Evolutionary conservation across 225 moss, liverwort and hornwort genomes (phyloP).

Genomic region (Anthoceros angustus): DNA sequence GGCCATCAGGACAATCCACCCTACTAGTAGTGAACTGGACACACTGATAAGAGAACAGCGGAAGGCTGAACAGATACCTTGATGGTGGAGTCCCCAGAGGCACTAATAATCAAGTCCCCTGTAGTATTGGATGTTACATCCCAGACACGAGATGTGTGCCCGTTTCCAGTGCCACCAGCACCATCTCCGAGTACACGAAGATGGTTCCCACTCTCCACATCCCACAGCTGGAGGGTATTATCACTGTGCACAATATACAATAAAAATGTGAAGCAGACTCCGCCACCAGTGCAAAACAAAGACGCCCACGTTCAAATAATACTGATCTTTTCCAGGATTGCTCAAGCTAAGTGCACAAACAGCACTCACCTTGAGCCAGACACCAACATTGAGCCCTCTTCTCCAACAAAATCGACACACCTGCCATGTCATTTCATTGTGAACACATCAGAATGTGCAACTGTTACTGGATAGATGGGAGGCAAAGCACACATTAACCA

Average conservation of each 20-base stretch:
- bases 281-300: not conserved
- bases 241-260: slow-evolving; percentile 34
- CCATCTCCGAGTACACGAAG: slow-evolving; percentile 59
- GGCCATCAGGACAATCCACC: not conserved
- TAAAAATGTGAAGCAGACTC: not conserved
- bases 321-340: not conserved
- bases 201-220: slow-evolving; percentile 66
- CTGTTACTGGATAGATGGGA: not conserved
- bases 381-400: slow-evolving; percentile 69
- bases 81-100: slow-evolving; percentile 77
- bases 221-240: slow-evolving; percentile 72
- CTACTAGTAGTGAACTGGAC: not conserved
- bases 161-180: slow-evolving; percentile 54
- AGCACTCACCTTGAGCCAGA: slow-evolving; percentile 67
- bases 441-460: slow-evolving; percentile 5
- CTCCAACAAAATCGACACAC: slow-evolving; percentile 93
- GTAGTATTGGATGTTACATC: slow-evolving; percentile 71
- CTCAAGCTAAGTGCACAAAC: not conserved
- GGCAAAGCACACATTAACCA: not conserved
- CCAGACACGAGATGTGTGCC: slow-evolving; percentile 90
- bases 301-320: not conserved
- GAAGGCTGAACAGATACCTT: slow-evolving; percentile 28
- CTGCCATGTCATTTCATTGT: slow-evolving; percentile 18
- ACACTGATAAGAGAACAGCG: not conserved
- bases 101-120: slow-evolving; percentile 72